Percentiles rank a stretch among this genome's conserved stretches.
Evolutionary conservation across 805 yeast species (phyloP).

Genomic region (Saccharomycopsis sp.): DNA sequence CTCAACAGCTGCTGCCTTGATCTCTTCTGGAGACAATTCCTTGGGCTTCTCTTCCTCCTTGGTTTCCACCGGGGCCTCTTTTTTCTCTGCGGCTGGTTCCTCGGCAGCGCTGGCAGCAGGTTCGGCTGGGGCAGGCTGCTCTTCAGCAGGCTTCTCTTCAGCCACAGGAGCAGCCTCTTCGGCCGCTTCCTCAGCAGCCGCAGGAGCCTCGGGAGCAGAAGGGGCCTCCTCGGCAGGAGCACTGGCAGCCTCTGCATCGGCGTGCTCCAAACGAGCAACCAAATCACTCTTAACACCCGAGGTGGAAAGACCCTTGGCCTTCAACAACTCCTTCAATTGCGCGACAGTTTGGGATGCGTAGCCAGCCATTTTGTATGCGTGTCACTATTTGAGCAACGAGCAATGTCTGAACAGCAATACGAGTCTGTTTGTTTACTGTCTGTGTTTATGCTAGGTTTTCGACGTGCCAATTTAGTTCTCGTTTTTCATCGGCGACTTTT

Average conservation of each 20-base stretch:
- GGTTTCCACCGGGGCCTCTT: constrained; percentile 10
- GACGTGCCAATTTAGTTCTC: too few species aligned
- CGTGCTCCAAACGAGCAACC: constrained; percentile 54
- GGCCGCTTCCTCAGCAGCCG: constrained; percentile 13
- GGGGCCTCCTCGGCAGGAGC: constrained; percentile 21
- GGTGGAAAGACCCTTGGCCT: constrained; percentile 55
- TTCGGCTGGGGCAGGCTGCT: constrained; percentile 11
- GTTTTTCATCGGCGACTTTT: too few species aligned
- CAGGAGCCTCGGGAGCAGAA: constrained; percentile 19
- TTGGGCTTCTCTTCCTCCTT: constrained; percentile 27
- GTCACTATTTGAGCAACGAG: not conserved
- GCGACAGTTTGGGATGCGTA: constrained; percentile 69
- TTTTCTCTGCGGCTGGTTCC: constrained; percentile 12
- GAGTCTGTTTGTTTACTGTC: too few species aligned
- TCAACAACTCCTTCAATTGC: constrained; percentile 74
- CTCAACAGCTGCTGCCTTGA: constrained; percentile 60
- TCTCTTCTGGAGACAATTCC: constrained; percentile 57
- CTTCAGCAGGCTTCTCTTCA: constrained; percentile 14
- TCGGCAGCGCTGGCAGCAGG: constrained; percentile 19
- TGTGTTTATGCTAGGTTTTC: not conserved
- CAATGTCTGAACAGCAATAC: too few species aligned
- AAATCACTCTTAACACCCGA: constrained; percentile 81
- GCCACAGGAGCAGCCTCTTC: constrained; percentile 6
- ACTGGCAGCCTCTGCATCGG: constrained; percentile 33
- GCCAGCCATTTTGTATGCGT: constrained; percentile 35